phyloP scores from a whole-genome alignment of 192 early-diverging fungal genomes.

The Entomortierella beljakovae region DNA sequence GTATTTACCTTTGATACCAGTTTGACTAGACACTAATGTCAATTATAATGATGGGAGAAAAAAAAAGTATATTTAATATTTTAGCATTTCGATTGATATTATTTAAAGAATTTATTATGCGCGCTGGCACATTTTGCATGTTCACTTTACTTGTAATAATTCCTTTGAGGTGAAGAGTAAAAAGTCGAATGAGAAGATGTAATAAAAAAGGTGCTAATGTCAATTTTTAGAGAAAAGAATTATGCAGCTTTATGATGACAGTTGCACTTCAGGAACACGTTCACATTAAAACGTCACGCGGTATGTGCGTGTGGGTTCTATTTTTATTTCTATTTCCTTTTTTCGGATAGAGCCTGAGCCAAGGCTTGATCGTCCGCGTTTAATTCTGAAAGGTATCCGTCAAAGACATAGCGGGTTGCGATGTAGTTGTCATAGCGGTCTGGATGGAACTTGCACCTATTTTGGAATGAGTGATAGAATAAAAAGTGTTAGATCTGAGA shows the following conservation, averaged over 20 bases:
- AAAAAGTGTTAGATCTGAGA: neutral
- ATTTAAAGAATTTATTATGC: neutral
- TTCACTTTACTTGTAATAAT: neutral
- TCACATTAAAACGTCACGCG: neutral
- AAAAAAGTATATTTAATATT: neutral
- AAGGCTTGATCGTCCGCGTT: neutral
- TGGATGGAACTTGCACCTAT: slow-evolving; percentile 36
- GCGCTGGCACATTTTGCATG: neutral
- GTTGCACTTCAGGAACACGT: neutral
- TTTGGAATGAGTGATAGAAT: neutral
- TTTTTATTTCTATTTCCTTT: no score
- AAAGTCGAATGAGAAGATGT: neutral
- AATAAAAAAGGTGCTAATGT: neutral
- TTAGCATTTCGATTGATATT: neutral
- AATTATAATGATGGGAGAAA: neutral
- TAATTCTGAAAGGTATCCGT: slow-evolving; percentile 11
- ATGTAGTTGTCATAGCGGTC: slow-evolving; percentile 31
- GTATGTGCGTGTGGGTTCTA: no score
- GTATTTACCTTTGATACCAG: slow-evolving; percentile 55
- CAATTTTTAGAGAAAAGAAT: neutral
- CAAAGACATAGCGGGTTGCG: slow-evolving; percentile 30
- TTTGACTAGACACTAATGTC: slow-evolving; percentile 45
- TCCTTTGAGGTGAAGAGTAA: neutral
- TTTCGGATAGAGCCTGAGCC: slow-evolving; percentile 1
- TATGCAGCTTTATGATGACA: neutral